Evolutionary conservation across 495 filamentous ascomycete genomes (phyloP).

Genomic region (Parathielavia appendiculata): DNA sequence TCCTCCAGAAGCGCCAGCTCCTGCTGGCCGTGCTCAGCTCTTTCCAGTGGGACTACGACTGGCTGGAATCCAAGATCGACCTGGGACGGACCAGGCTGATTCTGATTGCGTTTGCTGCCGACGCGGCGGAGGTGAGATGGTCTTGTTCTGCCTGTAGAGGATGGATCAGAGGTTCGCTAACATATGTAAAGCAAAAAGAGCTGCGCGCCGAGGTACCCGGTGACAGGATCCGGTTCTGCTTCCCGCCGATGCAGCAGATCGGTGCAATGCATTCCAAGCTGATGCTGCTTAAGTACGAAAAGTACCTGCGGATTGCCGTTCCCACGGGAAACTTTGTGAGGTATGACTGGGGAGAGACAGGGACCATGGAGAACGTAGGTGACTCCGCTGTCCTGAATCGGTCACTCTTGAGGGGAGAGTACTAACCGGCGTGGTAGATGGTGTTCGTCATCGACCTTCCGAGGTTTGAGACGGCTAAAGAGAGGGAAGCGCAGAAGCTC

Average conservation of each 20-base stretch:
- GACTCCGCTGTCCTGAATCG: background rate
- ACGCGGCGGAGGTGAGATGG: constrained; percentile 44
- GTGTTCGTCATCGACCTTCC: constrained; percentile 86
- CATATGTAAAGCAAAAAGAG: constrained; percentile 44
- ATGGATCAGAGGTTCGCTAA: constrained; percentile 14
- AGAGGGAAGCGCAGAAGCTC: constrained; percentile 32
- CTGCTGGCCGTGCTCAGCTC: constrained; percentile 77
- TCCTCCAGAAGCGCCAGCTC: constrained; percentile 66
- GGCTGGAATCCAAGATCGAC: constrained; percentile 38
- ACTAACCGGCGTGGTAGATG: constrained; percentile 41
- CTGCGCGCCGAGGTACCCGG: constrained; percentile 47
- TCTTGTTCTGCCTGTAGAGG: background rate
- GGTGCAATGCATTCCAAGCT: constrained; percentile 83
- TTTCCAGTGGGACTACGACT: constrained; percentile 71
- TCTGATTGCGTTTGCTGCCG: constrained; percentile 38
- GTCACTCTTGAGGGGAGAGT: background rate
- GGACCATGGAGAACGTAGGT: constrained; percentile 71
- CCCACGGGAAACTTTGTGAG: constrained; percentile 76
- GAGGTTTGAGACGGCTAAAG: constrained; percentile 37
- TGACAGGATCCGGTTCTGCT: constrained; percentile 59
- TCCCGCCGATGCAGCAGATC: constrained; percentile 58
- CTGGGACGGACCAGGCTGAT: constrained; percentile 38
- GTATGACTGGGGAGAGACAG: constrained; percentile 81
- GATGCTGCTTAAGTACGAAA: constrained; percentile 68
- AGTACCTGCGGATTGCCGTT: constrained; percentile 66